Conservation (phyloP, 192 early-diverging fungal species). For the Linnemannia hyalina region DNA sequence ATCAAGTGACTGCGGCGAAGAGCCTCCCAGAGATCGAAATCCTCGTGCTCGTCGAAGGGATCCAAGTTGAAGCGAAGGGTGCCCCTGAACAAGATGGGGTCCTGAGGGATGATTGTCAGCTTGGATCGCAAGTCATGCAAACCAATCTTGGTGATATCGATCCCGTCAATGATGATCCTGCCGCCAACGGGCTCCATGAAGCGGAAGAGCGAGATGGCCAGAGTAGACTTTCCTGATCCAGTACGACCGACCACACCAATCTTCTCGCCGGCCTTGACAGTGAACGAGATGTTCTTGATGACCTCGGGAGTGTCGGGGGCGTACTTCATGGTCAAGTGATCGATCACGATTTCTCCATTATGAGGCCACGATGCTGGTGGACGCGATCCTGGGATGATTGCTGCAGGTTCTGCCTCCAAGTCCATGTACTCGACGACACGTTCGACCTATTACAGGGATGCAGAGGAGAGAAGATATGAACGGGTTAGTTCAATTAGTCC, state of each 20-base stretch:
- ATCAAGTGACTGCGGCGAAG: slow-evolving; percentile 81
- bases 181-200: slow-evolving; percentile 66
- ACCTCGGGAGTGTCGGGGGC: slow-evolving; percentile 77
- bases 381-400: slow-evolving; percentile 60
- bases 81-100: slow-evolving; percentile 81
- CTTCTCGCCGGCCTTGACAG: slow-evolving; percentile 68
- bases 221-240: slow-evolving; percentile 74
- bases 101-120: slow-evolving; percentile 82
- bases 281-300: slow-evolving; percentile 75
- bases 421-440: slow-evolving; percentile 86
- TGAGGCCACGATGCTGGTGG: slow-evolving; percentile 73
- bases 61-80: slow-evolving; percentile 85
- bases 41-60: slow-evolving; percentile 83
- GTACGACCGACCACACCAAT: slow-evolving; percentile 76
- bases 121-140: slow-evolving; percentile 64
- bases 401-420: slow-evolving; percentile 83
- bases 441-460: slow-evolving; percentile 55
- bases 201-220: slow-evolving; percentile 69
- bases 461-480: too few relatives aligned
- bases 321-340: slow-evolving; percentile 81
- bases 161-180: slow-evolving; percentile 64
- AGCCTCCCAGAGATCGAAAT: slow-evolving; percentile 81
- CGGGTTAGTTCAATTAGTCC: too few relatives aligned
- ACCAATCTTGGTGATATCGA: slow-evolving; percentile 69
- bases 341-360: slow-evolving; percentile 75